Conservation (phyloP, 2,329 filamentous ascomycete genomes). For the Phialophora expanda region DNA sequence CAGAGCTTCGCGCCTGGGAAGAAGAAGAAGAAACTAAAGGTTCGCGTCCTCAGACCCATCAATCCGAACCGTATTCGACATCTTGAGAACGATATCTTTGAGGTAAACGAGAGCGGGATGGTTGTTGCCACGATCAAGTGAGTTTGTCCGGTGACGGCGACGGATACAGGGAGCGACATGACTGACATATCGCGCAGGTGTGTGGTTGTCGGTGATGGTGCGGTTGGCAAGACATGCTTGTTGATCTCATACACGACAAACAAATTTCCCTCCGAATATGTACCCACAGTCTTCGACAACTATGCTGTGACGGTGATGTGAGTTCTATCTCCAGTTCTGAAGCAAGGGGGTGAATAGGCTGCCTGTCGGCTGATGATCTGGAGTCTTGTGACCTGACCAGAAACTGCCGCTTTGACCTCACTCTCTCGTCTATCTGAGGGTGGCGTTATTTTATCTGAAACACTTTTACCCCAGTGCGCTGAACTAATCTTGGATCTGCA, state of each 20-base stretch:
- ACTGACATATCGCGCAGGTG: slow-evolving; percentile 65
- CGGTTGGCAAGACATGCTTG: slow-evolving; percentile 97
- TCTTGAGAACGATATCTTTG: slow-evolving; percentile 24
- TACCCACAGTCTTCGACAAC: slow-evolving; percentile 98
- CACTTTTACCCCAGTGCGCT: slow-evolving; percentile 7
- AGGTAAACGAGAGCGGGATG: slow-evolving; percentile 49
- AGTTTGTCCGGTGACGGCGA: slow-evolving; percentile 41
- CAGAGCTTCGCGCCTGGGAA: slow-evolving; percentile 13
- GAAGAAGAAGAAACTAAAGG: slow-evolving; percentile 23
- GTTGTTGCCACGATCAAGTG: slow-evolving; percentile 70
- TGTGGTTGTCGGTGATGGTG: slow-evolving; percentile 98
- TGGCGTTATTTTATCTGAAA: background rate
- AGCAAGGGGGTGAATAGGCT: background rate
- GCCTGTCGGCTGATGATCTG: background rate
- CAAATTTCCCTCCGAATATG: slow-evolving; percentile 99
- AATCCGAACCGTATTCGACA: slow-evolving; percentile 23
- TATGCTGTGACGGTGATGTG: slow-evolving; percentile 99
- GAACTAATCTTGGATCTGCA: slow-evolving; percentile 49
- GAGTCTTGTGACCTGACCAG: background rate
- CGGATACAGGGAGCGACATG: slow-evolving; percentile 30
- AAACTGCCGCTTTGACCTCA: background rate
- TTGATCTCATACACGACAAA: slow-evolving; percentile 99
- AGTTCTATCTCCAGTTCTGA: slow-evolving; percentile 49
- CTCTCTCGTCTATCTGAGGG: background rate
- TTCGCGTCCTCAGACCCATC: slow-evolving; percentile 16